These are phyloP conservation scores for Fusarium sp. DNA, from an alignment of 2,329 filamentous ascomycete genomes.

Conservation along the genomic window DNA sequence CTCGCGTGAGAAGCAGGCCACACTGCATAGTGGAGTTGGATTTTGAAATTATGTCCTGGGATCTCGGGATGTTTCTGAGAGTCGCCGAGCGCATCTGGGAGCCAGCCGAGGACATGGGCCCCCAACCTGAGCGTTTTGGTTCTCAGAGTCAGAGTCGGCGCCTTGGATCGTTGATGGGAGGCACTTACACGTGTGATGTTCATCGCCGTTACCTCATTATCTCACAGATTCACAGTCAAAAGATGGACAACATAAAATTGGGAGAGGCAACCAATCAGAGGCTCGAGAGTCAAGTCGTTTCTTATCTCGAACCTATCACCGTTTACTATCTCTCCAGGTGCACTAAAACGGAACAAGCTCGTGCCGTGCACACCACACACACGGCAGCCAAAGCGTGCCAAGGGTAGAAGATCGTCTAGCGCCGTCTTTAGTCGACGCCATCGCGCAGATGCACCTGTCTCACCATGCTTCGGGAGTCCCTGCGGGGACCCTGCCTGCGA, in stretches of 20 bases:
- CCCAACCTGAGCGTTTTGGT: constrained; percentile 12
- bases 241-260: constrained; percentile 58
- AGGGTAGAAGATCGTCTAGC: constrained; percentile 42
- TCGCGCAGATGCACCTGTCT: constrained; percentile 44
- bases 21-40: constrained; percentile 26
- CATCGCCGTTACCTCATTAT: constrained; percentile 43
- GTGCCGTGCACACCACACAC: constrained; percentile 38
- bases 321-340: constrained; percentile 24
- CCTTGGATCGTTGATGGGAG: constrained; percentile 21
- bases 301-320: constrained; percentile 60
- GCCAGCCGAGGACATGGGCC: constrained; percentile 22
- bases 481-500: constrained; percentile 32
- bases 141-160: constrained; percentile 7
- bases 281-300: constrained; percentile 32
- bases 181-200: constrained; percentile 29
- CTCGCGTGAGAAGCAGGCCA: constrained; percentile 43
- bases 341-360: constrained; percentile 46
- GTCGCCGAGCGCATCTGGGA: constrained; percentile 36
- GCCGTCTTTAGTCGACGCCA: constrained; percentile 38
- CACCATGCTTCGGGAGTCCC: constrained; percentile 45
- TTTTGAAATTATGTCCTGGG: constrained; percentile 16
- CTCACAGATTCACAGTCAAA: constrained; percentile 47
- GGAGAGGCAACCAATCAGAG: constrained; percentile 53
- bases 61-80: constrained; percentile 30
- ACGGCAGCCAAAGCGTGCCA: constrained; percentile 36